Evolutionary conservation across 176 grass and related monocot genomes (phyloP), one percentile per base, ranked within the genome.

Genomic region (Chrysopogon serrulatus): DNA sequence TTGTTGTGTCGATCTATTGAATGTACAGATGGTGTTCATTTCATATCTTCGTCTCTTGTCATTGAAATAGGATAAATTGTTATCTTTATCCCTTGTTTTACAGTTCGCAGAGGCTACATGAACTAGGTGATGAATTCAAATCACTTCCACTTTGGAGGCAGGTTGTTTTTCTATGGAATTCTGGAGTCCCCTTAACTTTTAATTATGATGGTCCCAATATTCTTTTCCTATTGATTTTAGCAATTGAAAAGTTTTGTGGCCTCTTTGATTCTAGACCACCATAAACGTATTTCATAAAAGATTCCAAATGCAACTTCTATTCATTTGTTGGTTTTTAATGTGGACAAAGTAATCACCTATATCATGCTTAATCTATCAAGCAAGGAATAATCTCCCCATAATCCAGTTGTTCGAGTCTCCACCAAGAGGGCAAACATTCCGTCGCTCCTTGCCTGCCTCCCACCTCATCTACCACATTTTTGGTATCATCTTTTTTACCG

Each of bases 101-200:
- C 88, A 98, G 91, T 80, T 86, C 89, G 59, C 92, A 98, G 76
- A 98, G 73, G 62, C 83, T 98, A 69, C 62, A 90, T 91, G 87
- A 91, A 68, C 73, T 93, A 11, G 87, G 91, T 21, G 71, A 93
- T 68, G 92, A 93, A 37, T 87, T 75, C 56, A 93, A 90, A 82
- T 76, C 84, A 41, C 86, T 86, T 85, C 92, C 92, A 54, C 95
- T 98, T 74, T 95, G 92, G 95, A 95, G 79, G 91, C 92, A 98
- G 92, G 95, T 98, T 65, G 43, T 79, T 35, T 35, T 44, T 68
- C 15, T 84, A 32, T 37, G n/a, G 34, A 26, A 70, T 41, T 45
- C 9, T 26, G 24, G n/a, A 31, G 34, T 47, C 60, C 78, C 5
- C 9, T 83, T 88, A 53, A 39, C 78, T 18, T 18, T 80, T 85